A percentile compares a stretch with the other conserved stretches of the same genome.
These are phyloP conservation scores for Lactifluus subvellereus DNA, from an alignment of 768 basidiomycete genomes.

Conservation along the genomic window DNA sequence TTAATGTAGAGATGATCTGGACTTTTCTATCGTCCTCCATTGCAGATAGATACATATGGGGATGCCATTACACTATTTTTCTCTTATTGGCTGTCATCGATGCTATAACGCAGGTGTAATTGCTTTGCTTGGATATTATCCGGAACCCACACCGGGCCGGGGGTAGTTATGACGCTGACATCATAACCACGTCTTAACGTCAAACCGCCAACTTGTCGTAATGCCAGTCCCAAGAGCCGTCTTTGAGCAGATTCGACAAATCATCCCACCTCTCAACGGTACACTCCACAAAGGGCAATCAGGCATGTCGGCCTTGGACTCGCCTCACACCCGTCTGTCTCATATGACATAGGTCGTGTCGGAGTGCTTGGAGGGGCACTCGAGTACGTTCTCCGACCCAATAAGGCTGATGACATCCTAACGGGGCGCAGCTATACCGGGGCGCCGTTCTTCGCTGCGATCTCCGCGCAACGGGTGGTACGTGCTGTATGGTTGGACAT, in stretches of 20 bases:
- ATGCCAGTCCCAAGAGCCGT: conserved; percentile 62
- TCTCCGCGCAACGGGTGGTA: conserved; percentile 84
- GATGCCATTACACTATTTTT: conserved; percentile 4
- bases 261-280: conserved; percentile 88
- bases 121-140: not conserved
- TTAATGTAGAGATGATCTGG: not conserved
- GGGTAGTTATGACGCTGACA: not conserved
- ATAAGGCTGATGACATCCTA: not conserved
- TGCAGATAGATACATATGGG: conserved; percentile 7
- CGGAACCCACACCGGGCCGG: not conserved
- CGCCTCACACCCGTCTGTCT: not conserved
- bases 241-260: conserved; percentile 64
- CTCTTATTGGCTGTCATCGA: conserved; percentile 7
- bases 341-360: conserved; percentile 57
- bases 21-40: not conserved
- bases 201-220: too few species aligned
- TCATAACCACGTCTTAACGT: not conserved
- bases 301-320: conserved; percentile 40
- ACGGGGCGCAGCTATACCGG: conserved; percentile 73
- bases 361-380: conserved; percentile 91
- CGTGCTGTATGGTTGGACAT: conserved; percentile 24
- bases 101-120: conserved; percentile 3
- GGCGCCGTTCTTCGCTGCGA: conserved; percentile 93
- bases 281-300: conserved; percentile 94
- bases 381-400: conserved; percentile 55